These are phyloP conservation scores for Acanthamoeba rhysodes DNA, from an alignment of 208 protist genomes.

Conservation along the genomic window DNA sequence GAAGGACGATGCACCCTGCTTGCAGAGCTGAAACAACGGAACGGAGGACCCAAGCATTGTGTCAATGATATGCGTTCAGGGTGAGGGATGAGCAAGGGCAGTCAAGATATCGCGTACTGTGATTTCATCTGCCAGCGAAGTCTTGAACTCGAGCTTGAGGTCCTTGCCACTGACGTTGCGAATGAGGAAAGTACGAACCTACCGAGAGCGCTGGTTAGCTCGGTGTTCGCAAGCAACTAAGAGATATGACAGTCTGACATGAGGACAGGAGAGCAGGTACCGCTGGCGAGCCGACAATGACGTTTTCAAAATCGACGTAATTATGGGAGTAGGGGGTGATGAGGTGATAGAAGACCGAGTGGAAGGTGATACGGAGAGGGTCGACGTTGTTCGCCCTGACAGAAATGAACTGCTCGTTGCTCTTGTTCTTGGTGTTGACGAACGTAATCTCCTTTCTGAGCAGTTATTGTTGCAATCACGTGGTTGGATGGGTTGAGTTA, in stretches of 20 bases:
- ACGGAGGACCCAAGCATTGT: background rate
- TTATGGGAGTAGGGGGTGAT: constrained; percentile 75
- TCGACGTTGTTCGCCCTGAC: constrained; percentile 87
- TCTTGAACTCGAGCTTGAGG: constrained; percentile 75
- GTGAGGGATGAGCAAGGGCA: too few relatives aligned
- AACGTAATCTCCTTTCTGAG: constrained; percentile 87
- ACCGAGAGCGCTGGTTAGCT: background rate
- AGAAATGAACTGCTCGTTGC: constrained; percentile 81
- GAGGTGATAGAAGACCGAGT: constrained; percentile 86
- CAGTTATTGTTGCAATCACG: background rate
- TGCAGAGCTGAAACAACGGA: constrained; percentile 22
- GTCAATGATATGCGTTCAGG: background rate
- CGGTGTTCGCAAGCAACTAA: background rate
- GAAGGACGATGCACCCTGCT: constrained; percentile 37
- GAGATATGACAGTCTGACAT: background rate
- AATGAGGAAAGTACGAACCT: constrained; percentile 80
- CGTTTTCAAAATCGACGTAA: constrained; percentile 83
- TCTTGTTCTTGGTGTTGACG: constrained; percentile 80
- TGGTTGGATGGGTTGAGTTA: background rate
- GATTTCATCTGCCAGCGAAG: constrained; percentile 79
- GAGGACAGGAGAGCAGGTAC: background rate
- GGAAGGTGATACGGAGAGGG: constrained; percentile 83
- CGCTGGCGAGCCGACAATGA: constrained; percentile 79
- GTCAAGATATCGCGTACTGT: constrained; percentile 43
- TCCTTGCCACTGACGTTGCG: constrained; percentile 77